Conservation (phyloP, 768 basidiomycete species). For the Dentipellis sp. region DNA sequence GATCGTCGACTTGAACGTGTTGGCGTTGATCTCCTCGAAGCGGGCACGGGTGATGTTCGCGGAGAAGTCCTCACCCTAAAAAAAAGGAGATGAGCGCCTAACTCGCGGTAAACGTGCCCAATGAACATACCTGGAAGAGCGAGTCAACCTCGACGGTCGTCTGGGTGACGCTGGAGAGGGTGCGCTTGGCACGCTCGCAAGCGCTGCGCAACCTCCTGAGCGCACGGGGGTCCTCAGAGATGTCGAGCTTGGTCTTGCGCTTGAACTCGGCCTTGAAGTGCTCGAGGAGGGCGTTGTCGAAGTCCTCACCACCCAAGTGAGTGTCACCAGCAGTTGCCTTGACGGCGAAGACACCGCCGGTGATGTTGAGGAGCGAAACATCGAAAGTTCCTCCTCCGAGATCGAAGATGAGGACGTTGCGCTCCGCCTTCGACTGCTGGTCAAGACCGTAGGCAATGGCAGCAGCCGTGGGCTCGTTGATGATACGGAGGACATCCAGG, state of each 20-base stretch:
- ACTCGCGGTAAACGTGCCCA: conserved; percentile 1
- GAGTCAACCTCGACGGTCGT: conserved; percentile 99
- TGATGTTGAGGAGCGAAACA: conserved; percentile 97
- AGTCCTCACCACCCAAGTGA: conserved; percentile 99
- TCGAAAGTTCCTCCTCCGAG: conserved; percentile 99
- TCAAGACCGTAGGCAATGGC: conserved; percentile 99
- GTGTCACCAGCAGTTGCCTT: conserved; percentile 99
- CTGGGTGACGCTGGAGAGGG: conserved; percentile 95
- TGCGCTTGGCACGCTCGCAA: conserved; percentile 99
- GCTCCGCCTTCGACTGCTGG: conserved; percentile 88
- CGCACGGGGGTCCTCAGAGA: conserved; percentile 95
- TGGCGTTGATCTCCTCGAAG: conserved; percentile 98
- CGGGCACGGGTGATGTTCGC: conserved; percentile 98
- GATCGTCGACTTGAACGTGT: conserved; percentile 91
- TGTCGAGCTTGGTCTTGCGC: conserved; percentile 93
- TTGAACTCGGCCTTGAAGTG: conserved; percentile 99
- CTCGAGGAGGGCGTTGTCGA: conserved; percentile 95
- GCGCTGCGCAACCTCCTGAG: conserved; percentile 92
- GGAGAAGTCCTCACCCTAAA: conserved; percentile 92
- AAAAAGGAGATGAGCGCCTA: neutral
- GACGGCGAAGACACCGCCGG: conserved; percentile 96
- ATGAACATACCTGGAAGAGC: conserved; percentile 67
- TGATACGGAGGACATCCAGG: conserved; percentile 99
- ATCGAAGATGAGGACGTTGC: conserved; percentile 99
- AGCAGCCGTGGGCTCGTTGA: conserved; percentile 99